Evolutionary conservation across 2,329 filamentous ascomycete species (phyloP), one percentile per base, ranked within the genome.

Genomic region (Aureobasidium vineae): DNA sequence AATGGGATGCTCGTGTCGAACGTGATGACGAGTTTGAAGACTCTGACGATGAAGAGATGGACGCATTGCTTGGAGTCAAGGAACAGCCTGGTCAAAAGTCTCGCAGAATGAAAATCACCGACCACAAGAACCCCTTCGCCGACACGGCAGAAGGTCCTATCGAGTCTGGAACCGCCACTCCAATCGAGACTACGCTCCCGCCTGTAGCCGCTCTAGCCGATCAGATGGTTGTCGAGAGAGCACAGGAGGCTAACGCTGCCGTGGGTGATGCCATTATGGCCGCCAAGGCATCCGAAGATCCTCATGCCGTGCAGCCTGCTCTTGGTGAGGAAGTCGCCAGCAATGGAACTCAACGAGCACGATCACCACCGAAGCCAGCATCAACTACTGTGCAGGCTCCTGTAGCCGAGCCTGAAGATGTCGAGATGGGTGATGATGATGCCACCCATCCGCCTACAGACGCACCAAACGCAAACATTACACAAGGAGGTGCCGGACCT

Each of bases 21-120:
- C 70, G 70, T 15, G 86, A 91, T 8, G 90, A 90, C 71, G 94
- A 97, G 74, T 86, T 93, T 50, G 90, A 92, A 67, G 90, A 95
- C 50, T 96, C 91, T 70, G 92, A 96, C 68, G 92, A 97, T 68
- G 94, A 98, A 72, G 92, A 96, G 13, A 86, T 92, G 77, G 85
- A 85, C 49, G 82, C 82, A 49, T 84, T 85, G 43, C 91, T 95
- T 70, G 94, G 92, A 19, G 84, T 92, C 47, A 88, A 85, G 61
- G 77, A 78, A 54, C 85, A 87, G 70, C 73, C 74, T 15, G 66
- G 66, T 15, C 31, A 52, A 21, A 36, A 69, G 2, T 80, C 81
- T 0, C 79, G 79, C 43, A 73, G 72, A 21, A 74, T 78, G 60
- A 85, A 88, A 67, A 86, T 88, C 66, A 84, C 84, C 76, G 86